Evolutionary conservation across 2,329 filamentous ascomycete genomes (phyloP), one percentile per base, ranked within the genome.

Genomic region (Mariannaea elegans): DNA sequence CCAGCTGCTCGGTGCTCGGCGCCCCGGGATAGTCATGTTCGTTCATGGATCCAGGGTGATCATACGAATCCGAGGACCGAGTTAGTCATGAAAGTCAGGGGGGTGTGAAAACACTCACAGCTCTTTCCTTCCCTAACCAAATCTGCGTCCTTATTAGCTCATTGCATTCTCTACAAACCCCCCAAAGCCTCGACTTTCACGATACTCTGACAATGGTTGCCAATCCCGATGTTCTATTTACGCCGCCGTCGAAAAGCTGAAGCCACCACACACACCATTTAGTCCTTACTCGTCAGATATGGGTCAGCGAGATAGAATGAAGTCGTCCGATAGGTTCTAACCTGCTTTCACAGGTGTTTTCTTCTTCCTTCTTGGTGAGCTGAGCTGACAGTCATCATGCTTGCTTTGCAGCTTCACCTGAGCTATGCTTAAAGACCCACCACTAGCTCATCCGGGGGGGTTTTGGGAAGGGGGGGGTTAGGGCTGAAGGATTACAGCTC

Each of bases 351-450:
- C 49, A 44, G 44, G 31, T 34, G 31, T 38, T 36, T 38, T 31
- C 27, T 36, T 51, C 13, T 38, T 34, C 8, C 4, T 18, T 45
- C 21, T 50, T 55, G 51, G 44, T 50, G 56, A 45, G 38, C 51
- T 48, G 44, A 48, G 44, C 44, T 56, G 46, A 60, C 52, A 12
- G 50, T 52, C 41, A 56, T 50, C 57, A 27, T 6, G 9, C 24
- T n/a, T 47, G 45, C 41, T 45, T 39, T 60, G 57, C 57, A 60
- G 57, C 57, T 51, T 31, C 39, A 48, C 57, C 57, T 52, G 57
- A 60, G 47, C 27, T 34, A 36, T 60, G 41, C 24, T 54, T 38
- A 19, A 36, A 31, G 56, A 38, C 56, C 56, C 56, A 59, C 56
- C 38, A 18, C 49, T 41, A 52, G 27, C 31, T 19, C 39, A 31